Evolutionary conservation across 306 rosid species (phyloP).

Genomic region (Pachyrhizus erosus): DNA sequence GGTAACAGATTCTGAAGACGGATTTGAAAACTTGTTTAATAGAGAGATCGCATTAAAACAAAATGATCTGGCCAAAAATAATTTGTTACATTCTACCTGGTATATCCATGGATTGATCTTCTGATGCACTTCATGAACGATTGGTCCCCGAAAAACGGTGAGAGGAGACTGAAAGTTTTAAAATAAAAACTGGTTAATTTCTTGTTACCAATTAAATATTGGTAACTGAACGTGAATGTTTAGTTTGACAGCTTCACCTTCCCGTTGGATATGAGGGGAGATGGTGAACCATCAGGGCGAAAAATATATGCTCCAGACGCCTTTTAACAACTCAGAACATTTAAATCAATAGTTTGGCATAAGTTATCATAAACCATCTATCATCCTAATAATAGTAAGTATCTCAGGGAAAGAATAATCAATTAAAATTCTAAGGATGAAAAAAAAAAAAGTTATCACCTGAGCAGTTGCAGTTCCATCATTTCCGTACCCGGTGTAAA

Average conservation of each 20-base stretch:
- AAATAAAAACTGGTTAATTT: slow-evolving; percentile 34
- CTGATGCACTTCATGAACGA: slow-evolving; percentile 67
- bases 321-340: slow-evolving; percentile 41
- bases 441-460: slow-evolving; percentile 45
- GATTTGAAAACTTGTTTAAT: not conserved
- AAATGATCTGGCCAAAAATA: not conserved
- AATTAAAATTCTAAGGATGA: not conserved
- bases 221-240: not conserved
- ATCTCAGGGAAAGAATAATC: not conserved
- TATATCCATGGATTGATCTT: slow-evolving; percentile 63
- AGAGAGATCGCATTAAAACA: not conserved
- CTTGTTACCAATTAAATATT: slow-evolving; percentile 5
- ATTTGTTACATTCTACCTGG: slow-evolving; percentile 46
- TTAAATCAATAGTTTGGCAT: slow-evolving; percentile 23
- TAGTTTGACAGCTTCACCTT: slow-evolving; percentile 44
- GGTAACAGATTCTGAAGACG: too few relatives aligned
- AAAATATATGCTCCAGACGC: slow-evolving; percentile 69
- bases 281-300: slow-evolving; percentile 59
- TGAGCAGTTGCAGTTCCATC: slow-evolving; percentile 46
- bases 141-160: slow-evolving; percentile 56
- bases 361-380: slow-evolving; percentile 19
- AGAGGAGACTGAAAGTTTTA: slow-evolving; percentile 43
- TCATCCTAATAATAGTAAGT: not conserved
- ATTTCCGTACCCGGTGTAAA: slow-evolving; percentile 49
- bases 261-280: slow-evolving; percentile 36